Conservation (phyloP, 1,139 yeast species). For the Meyerozyma carpophila region DNA sequence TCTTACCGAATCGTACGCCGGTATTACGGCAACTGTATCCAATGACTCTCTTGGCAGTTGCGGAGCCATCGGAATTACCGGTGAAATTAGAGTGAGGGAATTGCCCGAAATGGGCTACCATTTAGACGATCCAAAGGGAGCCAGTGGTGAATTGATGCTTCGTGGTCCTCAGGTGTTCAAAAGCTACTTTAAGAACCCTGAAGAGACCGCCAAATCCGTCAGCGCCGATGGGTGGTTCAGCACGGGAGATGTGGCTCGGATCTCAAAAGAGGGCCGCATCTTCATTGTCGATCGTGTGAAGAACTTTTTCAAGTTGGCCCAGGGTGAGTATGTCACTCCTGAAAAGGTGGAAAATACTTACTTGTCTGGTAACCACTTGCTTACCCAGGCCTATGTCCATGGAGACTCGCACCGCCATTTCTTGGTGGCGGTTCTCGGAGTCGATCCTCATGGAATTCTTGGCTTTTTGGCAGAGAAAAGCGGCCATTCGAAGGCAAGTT, state of each 20-base stretch:
- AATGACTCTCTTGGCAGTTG: conserved; percentile 54
- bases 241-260: conserved; percentile 69
- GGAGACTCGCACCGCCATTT: conserved; percentile 28
- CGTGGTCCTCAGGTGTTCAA: conserved; percentile 65
- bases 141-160: conserved; percentile 46
- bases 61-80: conserved; percentile 51
- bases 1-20: conserved; percentile 70
- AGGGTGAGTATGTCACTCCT: conserved; percentile 79
- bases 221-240: conserved; percentile 70
- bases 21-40: conserved; percentile 40
- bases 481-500: neutral
- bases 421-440: conserved; percentile 31
- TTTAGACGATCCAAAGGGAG: conserved; percentile 27
- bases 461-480: neutral
- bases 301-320: conserved; percentile 75
- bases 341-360: conserved; percentile 69
- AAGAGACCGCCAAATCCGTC: conserved; percentile 47
- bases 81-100: conserved; percentile 58
- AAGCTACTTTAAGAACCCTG: conserved; percentile 55
- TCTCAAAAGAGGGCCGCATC: conserved; percentile 50
- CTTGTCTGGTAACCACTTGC: conserved; percentile 20
- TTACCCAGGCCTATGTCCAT: conserved; percentile 20
- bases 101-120: conserved; percentile 65
- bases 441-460: conserved; percentile 25
- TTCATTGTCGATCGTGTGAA: conserved; percentile 69